Evolutionary conservation across 371 early-diverging fungal species (phyloP).

Genomic region (Paramicrosporidium saccamoebae): DNA sequence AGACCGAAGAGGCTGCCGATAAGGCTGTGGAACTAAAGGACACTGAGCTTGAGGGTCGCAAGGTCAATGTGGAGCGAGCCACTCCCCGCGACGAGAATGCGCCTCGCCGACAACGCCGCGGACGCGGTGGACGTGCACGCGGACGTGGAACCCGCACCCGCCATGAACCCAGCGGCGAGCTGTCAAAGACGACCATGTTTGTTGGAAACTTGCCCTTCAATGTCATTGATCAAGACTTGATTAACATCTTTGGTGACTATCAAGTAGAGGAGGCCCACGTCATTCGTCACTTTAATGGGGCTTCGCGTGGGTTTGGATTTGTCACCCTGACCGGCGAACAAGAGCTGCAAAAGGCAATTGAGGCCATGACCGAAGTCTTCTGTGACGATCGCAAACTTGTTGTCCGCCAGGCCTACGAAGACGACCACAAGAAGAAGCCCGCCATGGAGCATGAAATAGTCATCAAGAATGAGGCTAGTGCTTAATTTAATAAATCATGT

Average conservation of each 20-base stretch:
- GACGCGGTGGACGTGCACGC: slow-evolving; percentile 5
- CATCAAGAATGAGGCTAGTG: too few relatives aligned
- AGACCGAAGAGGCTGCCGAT: slow-evolving; percentile 23
- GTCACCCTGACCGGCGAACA: slow-evolving; percentile 34
- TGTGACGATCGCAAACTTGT: slow-evolving; percentile 20
- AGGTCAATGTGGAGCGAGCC: slow-evolving; percentile 58
- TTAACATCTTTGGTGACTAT: slow-evolving; percentile 32
- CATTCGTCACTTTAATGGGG: slow-evolving; percentile 14
- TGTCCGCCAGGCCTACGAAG: slow-evolving; percentile 2
- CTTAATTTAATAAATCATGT: too few relatives aligned
- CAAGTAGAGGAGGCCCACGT: slow-evolving; percentile 36
- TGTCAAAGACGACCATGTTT: slow-evolving; percentile 45
- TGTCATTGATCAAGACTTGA: slow-evolving; percentile 31
- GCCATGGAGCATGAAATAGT: too few relatives aligned
- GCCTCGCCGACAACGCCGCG: slow-evolving; percentile 1
- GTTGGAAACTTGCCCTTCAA: slow-evolving; percentile 71
- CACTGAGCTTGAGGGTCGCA: slow-evolving; percentile 31
- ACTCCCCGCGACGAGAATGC: slow-evolving; percentile 15
- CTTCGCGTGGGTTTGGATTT: slow-evolving; percentile 70
- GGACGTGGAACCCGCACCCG: slow-evolving; percentile 4
- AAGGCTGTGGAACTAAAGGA: slow-evolving; percentile 33
- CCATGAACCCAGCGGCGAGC: slow-evolving; percentile 2
- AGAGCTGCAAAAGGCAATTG: slow-evolving; percentile 39
- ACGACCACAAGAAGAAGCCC: too few relatives aligned
- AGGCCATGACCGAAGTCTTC: slow-evolving; percentile 14